phyloP scores from a whole-genome alignment of 768 basidiomycete genomes.

The Rhizopogon vesiculosus region DNA sequence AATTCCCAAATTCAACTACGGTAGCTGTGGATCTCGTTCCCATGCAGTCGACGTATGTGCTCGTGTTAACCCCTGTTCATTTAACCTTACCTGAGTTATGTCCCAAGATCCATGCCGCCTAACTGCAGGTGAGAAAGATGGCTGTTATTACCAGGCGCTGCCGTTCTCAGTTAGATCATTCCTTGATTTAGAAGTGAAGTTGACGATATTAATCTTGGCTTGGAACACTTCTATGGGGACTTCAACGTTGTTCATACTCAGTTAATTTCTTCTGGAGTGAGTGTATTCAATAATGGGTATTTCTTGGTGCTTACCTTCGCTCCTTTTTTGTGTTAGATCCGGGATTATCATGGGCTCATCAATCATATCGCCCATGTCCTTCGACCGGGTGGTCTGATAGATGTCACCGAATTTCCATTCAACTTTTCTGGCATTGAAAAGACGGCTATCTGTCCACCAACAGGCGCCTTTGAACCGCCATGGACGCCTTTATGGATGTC shows the following conservation, averaged over 20 bases:
- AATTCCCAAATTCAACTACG: conserved; percentile 63
- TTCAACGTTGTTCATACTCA: conserved; percentile 76
- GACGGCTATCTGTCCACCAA: conserved; percentile 36
- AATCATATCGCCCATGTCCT: conserved; percentile 64
- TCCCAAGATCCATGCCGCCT: conserved; percentile 53
- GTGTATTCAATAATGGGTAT: conserved; percentile 18
- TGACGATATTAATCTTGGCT: conserved; percentile 79
- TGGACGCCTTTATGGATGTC: conserved; percentile 64
- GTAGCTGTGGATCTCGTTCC: conserved; percentile 80
- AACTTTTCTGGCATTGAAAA: conserved; percentile 51
- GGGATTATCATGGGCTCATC: conserved; percentile 58
- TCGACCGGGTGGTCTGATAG: conserved; percentile 64
- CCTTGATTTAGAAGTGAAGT: conserved; percentile 60
- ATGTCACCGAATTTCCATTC: conserved; percentile 69
- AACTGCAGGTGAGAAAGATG: conserved; percentile 55
- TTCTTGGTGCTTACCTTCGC: conserved; percentile 10
- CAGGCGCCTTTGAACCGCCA: conserved; percentile 41
- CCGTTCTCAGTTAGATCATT: conserved; percentile 3
- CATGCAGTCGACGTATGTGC: conserved; percentile 64
- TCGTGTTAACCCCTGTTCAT: conserved; percentile 6
- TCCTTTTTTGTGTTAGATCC: conserved; percentile 44
- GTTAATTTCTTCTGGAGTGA: conserved; percentile 68
- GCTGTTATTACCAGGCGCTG: background rate
- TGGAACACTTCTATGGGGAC: conserved; percentile 76
- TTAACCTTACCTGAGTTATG: conserved; percentile 10